phyloP scores from a whole-genome alignment of 139 green algal species.

The Chlorella sp. region DNA sequence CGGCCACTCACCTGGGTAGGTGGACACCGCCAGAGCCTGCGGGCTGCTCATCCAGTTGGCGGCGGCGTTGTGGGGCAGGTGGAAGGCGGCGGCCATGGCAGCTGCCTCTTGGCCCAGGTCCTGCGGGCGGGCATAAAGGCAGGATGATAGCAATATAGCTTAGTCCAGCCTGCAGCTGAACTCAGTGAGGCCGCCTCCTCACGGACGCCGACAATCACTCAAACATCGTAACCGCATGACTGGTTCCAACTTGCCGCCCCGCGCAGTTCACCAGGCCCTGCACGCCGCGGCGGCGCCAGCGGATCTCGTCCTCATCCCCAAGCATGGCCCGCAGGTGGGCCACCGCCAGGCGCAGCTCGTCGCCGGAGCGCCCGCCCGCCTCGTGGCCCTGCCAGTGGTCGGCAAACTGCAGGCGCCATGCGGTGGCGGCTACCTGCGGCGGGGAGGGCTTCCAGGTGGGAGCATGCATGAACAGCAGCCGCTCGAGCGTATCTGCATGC shows the following conservation, averaged over 20 bases:
- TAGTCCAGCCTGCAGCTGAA: too few relatives aligned
- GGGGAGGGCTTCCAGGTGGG: too few relatives aligned
- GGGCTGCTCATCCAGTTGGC: conserved; percentile 26
- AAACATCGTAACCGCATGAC: too few relatives aligned
- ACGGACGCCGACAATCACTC: too few relatives aligned
- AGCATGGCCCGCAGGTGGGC: conserved; percentile 18
- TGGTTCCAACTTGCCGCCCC: not conserved
- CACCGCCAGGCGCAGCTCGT: conserved; percentile 17
- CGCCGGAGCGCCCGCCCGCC: not conserved
- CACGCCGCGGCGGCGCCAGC: conserved; percentile 13
- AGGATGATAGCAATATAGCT: too few relatives aligned
- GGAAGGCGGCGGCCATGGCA: not conserved
- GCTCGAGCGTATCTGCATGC: too few relatives aligned
- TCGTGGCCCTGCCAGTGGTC: conserved; percentile 17
- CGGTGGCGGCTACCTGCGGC: conserved; percentile 11
- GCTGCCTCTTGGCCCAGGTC: conserved; percentile 11
- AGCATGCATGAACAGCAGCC: too few relatives aligned
- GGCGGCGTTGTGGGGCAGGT: conserved; percentile 5
- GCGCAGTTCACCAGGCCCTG: not conserved
- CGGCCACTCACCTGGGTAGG: not conserved
- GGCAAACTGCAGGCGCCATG: conserved; percentile 25
- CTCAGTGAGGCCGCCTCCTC: too few relatives aligned
- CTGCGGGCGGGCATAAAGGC: not conserved
- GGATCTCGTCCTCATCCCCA: conserved; percentile 13
- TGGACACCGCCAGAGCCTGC: too few relatives aligned